A percentile compares a stretch with the other conserved stretches of the same genome.
Conservation (phyloP, 306 rosid species). For the Dalbergia oliveri region DNA sequence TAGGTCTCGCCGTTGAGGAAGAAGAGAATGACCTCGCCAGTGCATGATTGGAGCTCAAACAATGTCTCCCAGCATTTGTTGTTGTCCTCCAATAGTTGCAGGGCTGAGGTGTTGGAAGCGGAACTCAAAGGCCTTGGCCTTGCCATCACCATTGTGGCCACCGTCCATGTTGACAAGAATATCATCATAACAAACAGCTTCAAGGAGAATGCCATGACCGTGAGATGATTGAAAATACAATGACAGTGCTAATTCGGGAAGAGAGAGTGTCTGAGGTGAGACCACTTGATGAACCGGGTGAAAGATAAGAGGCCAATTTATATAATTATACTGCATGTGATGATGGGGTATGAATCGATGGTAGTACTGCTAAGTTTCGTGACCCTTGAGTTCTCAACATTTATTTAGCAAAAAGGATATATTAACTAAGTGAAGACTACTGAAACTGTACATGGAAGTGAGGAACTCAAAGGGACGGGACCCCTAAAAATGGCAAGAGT, state of each 20-base stretch:
- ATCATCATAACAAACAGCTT: constrained; percentile 15
- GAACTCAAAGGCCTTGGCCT: constrained; percentile 10
- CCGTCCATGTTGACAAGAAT: neutral
- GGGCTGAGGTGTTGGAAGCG: neutral
- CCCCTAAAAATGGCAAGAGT: neutral
- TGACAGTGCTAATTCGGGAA: neutral
- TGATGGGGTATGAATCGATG: neutral
- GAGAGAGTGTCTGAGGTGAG: neutral
- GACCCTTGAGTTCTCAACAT: constrained; percentile 9
- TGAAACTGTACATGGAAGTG: neutral
- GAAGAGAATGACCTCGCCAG: constrained; percentile 29
- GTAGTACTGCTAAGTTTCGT: neutral
- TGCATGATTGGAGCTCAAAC: constrained; percentile 32
- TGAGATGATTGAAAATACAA: too few species aligned
- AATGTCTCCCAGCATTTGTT: constrained; percentile 42
- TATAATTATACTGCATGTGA: too few species aligned
- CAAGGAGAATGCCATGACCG: constrained; percentile 16
- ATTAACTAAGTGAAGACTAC: neutral
- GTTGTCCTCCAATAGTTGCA: constrained; percentile 1
- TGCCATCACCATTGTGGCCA: neutral
- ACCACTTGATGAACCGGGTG: too few species aligned
- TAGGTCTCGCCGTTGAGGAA: constrained; percentile 35
- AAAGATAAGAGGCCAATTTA: neutral
- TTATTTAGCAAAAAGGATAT: too few species aligned
- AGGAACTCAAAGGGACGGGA: too few species aligned